A percentile compares a stretch with the other conserved stretches of the same genome.
Evolutionary conservation across 108 stramenopile genomes (phyloP).

Genomic region (Skeletonema potamos): DNA sequence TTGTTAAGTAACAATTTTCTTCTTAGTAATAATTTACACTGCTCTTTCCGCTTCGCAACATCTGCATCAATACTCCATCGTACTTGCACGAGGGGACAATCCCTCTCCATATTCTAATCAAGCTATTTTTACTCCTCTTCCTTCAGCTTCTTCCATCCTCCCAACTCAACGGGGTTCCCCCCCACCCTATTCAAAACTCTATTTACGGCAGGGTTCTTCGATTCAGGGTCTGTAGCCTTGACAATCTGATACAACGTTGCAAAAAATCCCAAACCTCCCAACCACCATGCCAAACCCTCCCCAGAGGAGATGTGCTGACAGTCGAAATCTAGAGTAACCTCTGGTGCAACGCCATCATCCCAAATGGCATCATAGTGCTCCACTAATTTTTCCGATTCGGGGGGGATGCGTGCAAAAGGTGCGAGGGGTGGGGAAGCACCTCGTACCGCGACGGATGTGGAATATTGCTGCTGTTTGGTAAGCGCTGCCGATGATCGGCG

Average conservation of each 20-base stretch:
- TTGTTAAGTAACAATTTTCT: background rate
- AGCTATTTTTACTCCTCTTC: background rate
- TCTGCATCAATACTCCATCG: too few species aligned
- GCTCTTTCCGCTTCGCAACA: background rate
- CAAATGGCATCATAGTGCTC: slow-evolving; percentile 93
- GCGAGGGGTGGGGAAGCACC: slow-evolving; percentile 68
- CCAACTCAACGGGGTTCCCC: slow-evolving; percentile 23
- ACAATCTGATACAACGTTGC: slow-evolving; percentile 61
- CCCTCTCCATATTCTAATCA: background rate
- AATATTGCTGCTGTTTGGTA: slow-evolving; percentile 36
- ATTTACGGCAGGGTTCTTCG: slow-evolving; percentile 65
- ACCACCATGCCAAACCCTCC: slow-evolving; percentile 80
- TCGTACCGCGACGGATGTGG: slow-evolving; percentile 49
- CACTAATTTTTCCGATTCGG: slow-evolving; percentile 78
- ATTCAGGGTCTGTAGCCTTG: slow-evolving; percentile 60
- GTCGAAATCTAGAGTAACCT: slow-evolving; percentile 94
- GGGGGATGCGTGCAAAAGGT: slow-evolving; percentile 79
- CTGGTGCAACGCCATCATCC: slow-evolving; percentile 97
- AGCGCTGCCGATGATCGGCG: slow-evolving; percentile 60
- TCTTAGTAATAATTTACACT: background rate
- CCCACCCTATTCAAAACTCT: slow-evolving; percentile 41
- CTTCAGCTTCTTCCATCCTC: slow-evolving; percentile 29
- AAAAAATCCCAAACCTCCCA: slow-evolving; percentile 82
- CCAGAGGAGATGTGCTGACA: slow-evolving; percentile 82
- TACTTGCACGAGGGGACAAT: background rate